Conservation (phyloP, 805 yeast genomes). For the Suhomyces kilbournensis region DNA sequence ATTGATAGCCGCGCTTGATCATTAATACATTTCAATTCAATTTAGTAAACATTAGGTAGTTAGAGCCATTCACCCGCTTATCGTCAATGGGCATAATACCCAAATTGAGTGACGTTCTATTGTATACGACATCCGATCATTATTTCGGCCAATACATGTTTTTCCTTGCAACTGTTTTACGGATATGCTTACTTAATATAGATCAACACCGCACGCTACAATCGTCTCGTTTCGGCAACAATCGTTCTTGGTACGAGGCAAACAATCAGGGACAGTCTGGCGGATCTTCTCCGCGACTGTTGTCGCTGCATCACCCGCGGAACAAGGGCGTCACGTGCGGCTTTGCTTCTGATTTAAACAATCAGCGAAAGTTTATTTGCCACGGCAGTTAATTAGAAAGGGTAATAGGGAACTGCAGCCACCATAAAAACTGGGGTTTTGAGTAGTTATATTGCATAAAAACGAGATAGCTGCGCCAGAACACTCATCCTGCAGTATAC, state of each 20-base stretch:
- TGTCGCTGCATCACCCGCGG: neutral
- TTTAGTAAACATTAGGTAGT: neutral
- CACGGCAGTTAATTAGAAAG: neutral
- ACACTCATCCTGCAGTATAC: neutral
- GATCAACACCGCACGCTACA: too few species aligned
- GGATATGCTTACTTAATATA: too few species aligned
- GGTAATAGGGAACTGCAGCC: neutral
- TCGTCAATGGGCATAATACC: neutral
- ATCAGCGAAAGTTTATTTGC: neutral
- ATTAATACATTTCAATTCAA: neutral
- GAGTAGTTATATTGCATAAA: neutral
- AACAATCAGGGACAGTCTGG: neutral
- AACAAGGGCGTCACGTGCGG: neutral
- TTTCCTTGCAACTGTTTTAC: too few species aligned
- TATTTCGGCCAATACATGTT: neutral
- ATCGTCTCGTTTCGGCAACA: neutral
- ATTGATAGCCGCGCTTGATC: neutral
- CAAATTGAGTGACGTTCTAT: neutral
- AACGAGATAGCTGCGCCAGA: neutral
- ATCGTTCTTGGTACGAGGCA: neutral
- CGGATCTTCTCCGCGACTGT: neutral
- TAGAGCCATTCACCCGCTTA: neutral
- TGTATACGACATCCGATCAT: too few species aligned
- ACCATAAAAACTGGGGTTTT: neutral
- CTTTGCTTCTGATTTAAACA: neutral